Evolutionary conservation across 306 rosid species (phyloP).

Genomic region (Gastrolobium villosum): DNA sequence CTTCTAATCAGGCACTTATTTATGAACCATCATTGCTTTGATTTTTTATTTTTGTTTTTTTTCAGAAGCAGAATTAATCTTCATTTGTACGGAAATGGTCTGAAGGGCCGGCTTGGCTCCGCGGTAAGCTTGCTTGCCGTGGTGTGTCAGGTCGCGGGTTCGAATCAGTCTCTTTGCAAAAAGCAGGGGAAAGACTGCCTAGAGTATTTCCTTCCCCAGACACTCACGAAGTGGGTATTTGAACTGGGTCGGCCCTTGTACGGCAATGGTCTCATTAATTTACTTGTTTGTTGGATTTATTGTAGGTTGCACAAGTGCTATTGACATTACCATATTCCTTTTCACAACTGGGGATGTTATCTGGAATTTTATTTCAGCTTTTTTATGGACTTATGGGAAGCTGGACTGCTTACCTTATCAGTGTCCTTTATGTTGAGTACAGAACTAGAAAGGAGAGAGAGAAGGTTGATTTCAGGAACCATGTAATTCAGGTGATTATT

Average conservation of each 20-base stretch:
- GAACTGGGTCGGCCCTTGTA: too few relatives aligned
- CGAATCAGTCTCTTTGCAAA: too few relatives aligned
- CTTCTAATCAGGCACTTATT: conserved; percentile 87
- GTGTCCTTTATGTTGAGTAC: conserved; percentile 91
- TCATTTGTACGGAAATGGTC: neutral
- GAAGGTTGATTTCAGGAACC: conserved; percentile 94
- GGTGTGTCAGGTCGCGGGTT: too few relatives aligned
- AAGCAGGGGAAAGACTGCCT: too few relatives aligned
- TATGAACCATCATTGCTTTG: conserved; percentile 2
- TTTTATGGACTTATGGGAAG: conserved; percentile 97
- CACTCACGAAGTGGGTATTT: too few relatives aligned
- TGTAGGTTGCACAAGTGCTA: conserved; percentile 98
- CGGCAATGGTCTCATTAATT: conserved; percentile 21
- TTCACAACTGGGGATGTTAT: conserved; percentile 93
- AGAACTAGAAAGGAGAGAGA: conserved; percentile 98
- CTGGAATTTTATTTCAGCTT: conserved; percentile 93
- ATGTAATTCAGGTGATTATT: conserved; percentile 82
- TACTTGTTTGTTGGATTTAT: conserved; percentile 28
- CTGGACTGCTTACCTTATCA: conserved; percentile 98
- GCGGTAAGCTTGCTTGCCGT: too few relatives aligned
- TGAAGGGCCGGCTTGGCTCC: too few relatives aligned
- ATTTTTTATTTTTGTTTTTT: neutral
- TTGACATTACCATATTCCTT: conserved; percentile 96
- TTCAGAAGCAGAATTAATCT: neutral
- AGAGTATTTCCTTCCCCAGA: too few relatives aligned